These are phyloP conservation scores for Oryza australiensis DNA, from an alignment of 176 grass and related monocot genomes.

Conservation along the genomic window DNA sequence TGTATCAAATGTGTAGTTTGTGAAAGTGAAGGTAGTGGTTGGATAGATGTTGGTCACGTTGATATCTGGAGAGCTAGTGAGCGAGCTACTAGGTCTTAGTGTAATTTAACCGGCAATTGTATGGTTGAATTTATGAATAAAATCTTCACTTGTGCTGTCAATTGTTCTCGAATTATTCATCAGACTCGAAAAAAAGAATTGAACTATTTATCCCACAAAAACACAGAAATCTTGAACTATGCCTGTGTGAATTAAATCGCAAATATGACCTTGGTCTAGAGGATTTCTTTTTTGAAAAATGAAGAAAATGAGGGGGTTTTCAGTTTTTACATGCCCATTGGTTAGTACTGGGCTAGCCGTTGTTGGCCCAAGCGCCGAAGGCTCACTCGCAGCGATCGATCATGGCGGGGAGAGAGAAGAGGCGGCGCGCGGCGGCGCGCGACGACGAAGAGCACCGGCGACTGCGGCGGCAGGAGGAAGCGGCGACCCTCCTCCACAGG, in stretches of 20 bases:
- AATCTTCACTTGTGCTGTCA: slow-evolving; percentile 14
- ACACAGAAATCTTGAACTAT: not conserved
- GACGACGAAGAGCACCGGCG: slow-evolving; percentile 21
- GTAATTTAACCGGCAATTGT: slow-evolving; percentile 33
- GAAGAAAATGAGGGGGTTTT: no score
- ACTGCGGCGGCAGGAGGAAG: slow-evolving; percentile 34
- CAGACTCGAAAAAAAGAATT: not conserved
- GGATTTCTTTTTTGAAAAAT: no score
- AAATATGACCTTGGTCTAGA: not conserved
- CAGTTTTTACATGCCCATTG: not conserved
- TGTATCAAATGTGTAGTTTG: slow-evolving; percentile 21
- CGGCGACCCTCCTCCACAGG: slow-evolving; percentile 51
- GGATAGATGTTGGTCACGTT: not conserved
- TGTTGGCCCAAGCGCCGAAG: slow-evolving; percentile 2
- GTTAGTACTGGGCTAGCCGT: not conserved
- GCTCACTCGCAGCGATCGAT: not conserved
- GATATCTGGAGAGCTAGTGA: slow-evolving; percentile 9
- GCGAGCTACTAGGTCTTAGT: slow-evolving; percentile 44
- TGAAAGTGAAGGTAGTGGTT: not conserved
- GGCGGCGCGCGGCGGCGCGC: slow-evolving; percentile 3
- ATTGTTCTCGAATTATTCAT: not conserved
- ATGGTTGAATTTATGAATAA: slow-evolving; percentile 28
- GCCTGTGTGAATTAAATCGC: not conserved
- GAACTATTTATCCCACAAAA: not conserved
- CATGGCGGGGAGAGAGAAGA: slow-evolving; percentile 45